Evolutionary conservation across 768 basidiomycete species (phyloP).

Genomic region (Pleurotus eryngii): DNA sequence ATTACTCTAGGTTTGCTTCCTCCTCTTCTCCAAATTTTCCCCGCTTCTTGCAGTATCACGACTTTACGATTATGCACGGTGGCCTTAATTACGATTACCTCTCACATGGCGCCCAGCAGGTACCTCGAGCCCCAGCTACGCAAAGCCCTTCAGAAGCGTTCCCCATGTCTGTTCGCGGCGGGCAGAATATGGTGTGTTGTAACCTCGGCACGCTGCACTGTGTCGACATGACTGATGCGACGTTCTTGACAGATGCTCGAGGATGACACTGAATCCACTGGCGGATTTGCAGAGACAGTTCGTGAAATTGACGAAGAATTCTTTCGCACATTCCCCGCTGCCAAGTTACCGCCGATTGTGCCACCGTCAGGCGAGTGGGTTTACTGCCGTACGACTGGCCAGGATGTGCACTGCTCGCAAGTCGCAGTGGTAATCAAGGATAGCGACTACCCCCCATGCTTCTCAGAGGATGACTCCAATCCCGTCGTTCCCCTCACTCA

Average conservation of each 20-base stretch:
- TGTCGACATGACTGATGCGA: background rate
- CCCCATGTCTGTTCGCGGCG: background rate
- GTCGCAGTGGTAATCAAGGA: background rate
- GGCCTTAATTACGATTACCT: background rate
- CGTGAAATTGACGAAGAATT: constrained; percentile 3
- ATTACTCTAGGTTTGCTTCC: background rate
- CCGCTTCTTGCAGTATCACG: background rate
- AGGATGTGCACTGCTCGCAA: background rate
- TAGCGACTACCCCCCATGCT: background rate
- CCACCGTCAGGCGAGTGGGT: background rate
- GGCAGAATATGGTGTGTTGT: background rate
- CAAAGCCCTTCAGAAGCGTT: background rate
- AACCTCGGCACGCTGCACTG: background rate
- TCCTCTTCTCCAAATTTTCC: background rate
- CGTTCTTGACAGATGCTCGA: background rate
- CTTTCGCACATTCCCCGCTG: constrained; percentile 1
- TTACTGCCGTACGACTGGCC: background rate
- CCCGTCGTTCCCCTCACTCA: no score
- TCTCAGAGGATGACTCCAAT: no score
- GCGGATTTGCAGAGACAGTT: constrained; percentile 1
- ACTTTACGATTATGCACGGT: background rate
- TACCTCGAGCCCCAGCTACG: background rate
- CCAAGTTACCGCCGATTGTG: background rate
- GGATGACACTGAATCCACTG: background rate
- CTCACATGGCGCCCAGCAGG: constrained; percentile 2